A percentile compares a stretch with the other conserved stretches of the same genome.
phyloP scores from a whole-genome alignment of 768 basidiomycete genomes.

The Leucocoprinus leucothites region DNA sequence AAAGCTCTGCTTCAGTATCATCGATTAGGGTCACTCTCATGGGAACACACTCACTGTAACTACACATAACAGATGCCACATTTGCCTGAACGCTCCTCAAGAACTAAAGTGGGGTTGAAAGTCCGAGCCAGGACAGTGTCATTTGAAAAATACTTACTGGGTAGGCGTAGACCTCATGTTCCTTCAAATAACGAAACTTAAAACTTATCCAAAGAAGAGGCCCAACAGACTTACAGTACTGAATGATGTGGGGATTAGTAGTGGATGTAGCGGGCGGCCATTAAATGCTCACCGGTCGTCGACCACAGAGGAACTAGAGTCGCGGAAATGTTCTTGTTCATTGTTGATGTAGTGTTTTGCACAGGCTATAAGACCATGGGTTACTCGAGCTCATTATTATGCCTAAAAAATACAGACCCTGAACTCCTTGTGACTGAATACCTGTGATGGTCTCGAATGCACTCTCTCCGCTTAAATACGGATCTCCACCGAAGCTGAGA shows the following conservation, averaged over 20 bases:
- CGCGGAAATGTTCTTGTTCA: conserved; percentile 47
- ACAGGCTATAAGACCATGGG: conserved; percentile 23
- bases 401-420: conserved; percentile 24
- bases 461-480: conserved; percentile 50
- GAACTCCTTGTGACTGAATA: conserved; percentile 51
- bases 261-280: background rate
- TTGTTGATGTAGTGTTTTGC: conserved; percentile 47
- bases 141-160: conserved; percentile 32
- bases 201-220: background rate
- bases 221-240: conserved; percentile 30
- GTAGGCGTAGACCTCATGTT: conserved; percentile 57
- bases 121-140: background rate
- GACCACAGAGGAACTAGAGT: conserved; percentile 36
- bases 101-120: conserved; percentile 28
- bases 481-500: conserved; percentile 46
- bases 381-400: background rate
- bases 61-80: conserved; percentile 67
- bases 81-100: conserved; percentile 61
- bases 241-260: background rate
- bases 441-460: conserved; percentile 52
- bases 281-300: conserved; percentile 34
- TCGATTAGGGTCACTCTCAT: background rate
- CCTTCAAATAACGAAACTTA: conserved; percentile 19
- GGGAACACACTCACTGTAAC: conserved; percentile 41
- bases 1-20: background rate